Base-by-base conservation (phyloP, 169 alveolate genomes). In the Eimeria sp. region DNA sequence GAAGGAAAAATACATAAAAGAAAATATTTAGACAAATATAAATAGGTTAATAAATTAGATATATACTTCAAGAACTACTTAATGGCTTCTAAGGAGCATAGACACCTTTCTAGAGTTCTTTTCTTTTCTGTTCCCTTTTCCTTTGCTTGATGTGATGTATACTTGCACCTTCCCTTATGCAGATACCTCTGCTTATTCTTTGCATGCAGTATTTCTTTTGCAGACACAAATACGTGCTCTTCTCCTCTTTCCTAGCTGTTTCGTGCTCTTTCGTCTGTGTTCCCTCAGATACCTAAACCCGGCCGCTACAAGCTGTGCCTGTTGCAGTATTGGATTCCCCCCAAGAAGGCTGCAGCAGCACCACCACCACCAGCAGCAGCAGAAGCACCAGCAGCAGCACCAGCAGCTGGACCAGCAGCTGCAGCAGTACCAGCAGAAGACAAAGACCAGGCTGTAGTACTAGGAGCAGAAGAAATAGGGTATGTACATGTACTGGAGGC, bases 401-500 rank as follows among this genome's bases (percentile, higher is more conserved):
- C 0, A 54, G 61, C 61, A 54, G 20, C 6, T 34, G 40, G 0
- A 34, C 40, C 40, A 34, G 61, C 61, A 54, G 61, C 61, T 11
- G 61, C 61, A 54, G 61, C 61, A 54, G 61, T 14, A 14, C 20
- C 10, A 54, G 61, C 61, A 54, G 20, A 1, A 54, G 89, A 40
- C 5, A 40, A 90, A 20, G 89, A 57, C 49, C 34, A 90, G 20
- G 95, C 78, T 4, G 18, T 61, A 0, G 49, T 92, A 49, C 45
- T 92, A 87, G 95, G 95, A 1, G 67, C 82, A 14, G 95, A 92
- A n/a, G 92, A 92, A 57, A 78, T 92, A 22, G 95, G 95, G 20
- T 47, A 82, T 4, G 91, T 92, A 0, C 30, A 27, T 4, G 95
- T 92, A 34, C 22, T 25, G 1, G 63, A 57, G n/a, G 22, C 57